Evolutionary conservation across 139 green algal species (phyloP).

Genomic region (Coelastrella sp.): DNA sequence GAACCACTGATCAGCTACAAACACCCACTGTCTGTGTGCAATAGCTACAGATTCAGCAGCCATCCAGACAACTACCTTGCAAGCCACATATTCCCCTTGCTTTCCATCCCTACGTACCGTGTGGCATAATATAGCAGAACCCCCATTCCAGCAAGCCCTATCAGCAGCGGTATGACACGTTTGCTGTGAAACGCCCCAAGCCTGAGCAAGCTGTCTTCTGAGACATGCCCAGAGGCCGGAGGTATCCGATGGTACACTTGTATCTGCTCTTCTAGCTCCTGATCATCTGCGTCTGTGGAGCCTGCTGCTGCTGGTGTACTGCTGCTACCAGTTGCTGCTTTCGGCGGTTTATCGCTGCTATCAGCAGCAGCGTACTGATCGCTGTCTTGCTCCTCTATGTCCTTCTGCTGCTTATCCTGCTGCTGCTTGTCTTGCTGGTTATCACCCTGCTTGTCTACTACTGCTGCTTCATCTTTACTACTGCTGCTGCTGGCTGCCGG

Average conservation of each 20-base stretch:
- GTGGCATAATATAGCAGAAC: constrained; percentile 3
- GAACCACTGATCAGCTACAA: no score
- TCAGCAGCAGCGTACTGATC: no score
- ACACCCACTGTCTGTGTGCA: no score
- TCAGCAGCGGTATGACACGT: constrained; percentile 27
- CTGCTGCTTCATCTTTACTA: neutral
- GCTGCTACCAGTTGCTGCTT: neutral
- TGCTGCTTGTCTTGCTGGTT: neutral
- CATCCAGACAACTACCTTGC: no score
- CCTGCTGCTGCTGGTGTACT: constrained; percentile 9
- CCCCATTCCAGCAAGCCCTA: constrained; percentile 14
- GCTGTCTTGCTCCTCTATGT: no score
- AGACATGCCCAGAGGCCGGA: neutral
- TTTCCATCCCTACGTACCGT: constrained; percentile 1
- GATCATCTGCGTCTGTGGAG: neutral
- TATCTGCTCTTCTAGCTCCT: neutral
- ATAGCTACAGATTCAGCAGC: no score
- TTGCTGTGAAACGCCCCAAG: neutral
- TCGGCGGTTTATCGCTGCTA: neutral
- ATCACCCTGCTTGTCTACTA: neutral
- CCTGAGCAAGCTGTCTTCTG: neutral
- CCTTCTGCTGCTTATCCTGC: neutral
- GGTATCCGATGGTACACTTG: neutral
- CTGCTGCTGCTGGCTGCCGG: constrained; percentile 28
- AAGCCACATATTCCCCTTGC: no score